Base-by-base conservation (phyloP, 768 basidiomycete genomes). In the Naganishia friedmannii region DNA sequence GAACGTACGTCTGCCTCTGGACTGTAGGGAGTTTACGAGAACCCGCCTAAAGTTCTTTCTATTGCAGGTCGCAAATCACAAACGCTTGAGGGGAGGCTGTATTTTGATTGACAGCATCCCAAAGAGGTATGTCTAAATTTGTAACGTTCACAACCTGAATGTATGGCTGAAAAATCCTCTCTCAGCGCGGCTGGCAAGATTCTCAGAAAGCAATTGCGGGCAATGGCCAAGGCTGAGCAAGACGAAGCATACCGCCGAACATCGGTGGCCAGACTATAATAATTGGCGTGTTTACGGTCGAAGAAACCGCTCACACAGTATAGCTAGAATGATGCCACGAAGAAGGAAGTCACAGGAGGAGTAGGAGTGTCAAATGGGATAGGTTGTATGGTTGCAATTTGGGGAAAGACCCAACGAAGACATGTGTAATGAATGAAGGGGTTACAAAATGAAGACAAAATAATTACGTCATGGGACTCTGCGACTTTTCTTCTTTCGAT, bases 111-210 rank as follows among this genome's bases (percentile, higher is more conserved):
- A 87, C 46, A 80, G 81, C 15, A 83, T 91, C 65, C 90, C 90
- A 0, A 91, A 90, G 80, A 89, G 86, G 88, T 88, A 57, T 60
- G 74, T 82, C 70, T 21, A 19, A 31, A 5, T 8, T 29, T 29
- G 19, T 28, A 26, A 19, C 45, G 12, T 28, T 29, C 2, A 28
- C 26, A 6, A 37, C 4, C 4, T 37, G 34, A 12, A 21, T n/a
- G 48, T 5, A 26, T 42, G 19, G 48, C 12, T 19, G n/a, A 48
- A n/a, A 10, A 7, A n/a, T 17, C 15, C 12, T 51, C 67, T 60
- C 71, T 76, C 17, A 92, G 91, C 74, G 87, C 91, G 37, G 86
- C 91, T 66, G 93, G 93, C 2, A 94, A 95, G 82, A 96, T 96
- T 75, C 80, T 94, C 37, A 85, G 92, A 54, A 86, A 90, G 29